These are phyloP conservation scores for Schizosaccharomyces osmophilus DNA, from an alignment of 805 yeast species.

Conservation along the genomic window DNA sequence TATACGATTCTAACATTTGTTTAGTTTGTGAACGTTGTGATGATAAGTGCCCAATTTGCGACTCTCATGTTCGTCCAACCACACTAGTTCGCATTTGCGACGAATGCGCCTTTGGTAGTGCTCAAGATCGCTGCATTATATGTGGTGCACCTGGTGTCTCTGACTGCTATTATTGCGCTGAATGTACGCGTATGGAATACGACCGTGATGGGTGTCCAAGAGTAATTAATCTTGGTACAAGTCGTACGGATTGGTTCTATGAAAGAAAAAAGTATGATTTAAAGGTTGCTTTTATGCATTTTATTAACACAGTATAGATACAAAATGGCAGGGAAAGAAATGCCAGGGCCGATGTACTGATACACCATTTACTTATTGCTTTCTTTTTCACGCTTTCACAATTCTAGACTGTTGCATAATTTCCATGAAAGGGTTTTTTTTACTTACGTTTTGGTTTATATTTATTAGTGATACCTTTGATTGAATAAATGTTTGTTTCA, in stretches of 20 bases:
- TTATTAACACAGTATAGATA: neutral
- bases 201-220: slow-evolving; percentile 86
- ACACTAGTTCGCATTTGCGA: slow-evolving; percentile 51
- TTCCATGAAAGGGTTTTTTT: neutral
- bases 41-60: slow-evolving; percentile 79
- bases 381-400: neutral
- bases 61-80: slow-evolving; percentile 46
- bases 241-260: slow-evolving; percentile 37
- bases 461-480: too few species aligned
- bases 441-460: too few species aligned
- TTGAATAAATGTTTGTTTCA: too few species aligned
- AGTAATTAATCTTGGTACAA: slow-evolving; percentile 57
- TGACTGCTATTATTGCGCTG: slow-evolving; percentile 64
- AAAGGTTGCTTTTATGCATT: neutral
- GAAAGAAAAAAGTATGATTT: slow-evolving; percentile 14
- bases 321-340: neutral
- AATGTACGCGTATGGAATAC: slow-evolving; percentile 55
- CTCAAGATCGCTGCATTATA: slow-evolving; percentile 42
- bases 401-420: neutral
- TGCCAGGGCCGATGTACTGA: neutral
- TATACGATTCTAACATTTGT: neutral
- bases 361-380: neutral
- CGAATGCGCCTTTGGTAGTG: slow-evolving; percentile 57
- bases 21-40: slow-evolving; percentile 60
- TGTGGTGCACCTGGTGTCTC: slow-evolving; percentile 42